phyloP scores from a whole-genome alignment of 257 asterid species.

The Nyctanthes arbortristis region DNA sequence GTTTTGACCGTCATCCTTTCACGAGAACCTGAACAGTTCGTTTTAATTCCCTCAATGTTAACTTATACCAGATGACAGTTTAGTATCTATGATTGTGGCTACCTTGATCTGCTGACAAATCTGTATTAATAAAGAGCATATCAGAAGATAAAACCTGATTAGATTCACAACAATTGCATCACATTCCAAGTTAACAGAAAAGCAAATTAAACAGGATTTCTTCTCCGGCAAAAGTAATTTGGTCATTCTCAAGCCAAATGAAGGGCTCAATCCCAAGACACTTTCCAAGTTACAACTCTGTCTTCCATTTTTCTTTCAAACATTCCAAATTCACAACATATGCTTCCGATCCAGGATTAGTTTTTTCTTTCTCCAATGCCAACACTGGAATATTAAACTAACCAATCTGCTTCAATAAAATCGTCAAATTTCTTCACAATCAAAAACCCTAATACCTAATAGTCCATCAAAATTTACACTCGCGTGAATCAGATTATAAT shows the following conservation, averaged over 20 bases:
- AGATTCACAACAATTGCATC: background rate
- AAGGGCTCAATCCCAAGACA: background rate
- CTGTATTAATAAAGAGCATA: constrained; percentile 17
- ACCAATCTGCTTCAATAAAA: background rate
- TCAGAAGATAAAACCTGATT: background rate
- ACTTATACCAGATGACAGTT: background rate
- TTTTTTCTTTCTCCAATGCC: background rate
- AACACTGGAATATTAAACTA: background rate
- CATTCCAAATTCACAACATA: background rate
- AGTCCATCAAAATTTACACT: background rate
- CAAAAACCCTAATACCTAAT: background rate
- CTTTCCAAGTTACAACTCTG: background rate
- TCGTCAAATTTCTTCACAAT: background rate
- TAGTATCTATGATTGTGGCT: background rate
- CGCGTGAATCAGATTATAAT: background rate
- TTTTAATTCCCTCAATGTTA: constrained; percentile 8
- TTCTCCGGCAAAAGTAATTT: background rate
- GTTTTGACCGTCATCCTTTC: constrained; percentile 67
- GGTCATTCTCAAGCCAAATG: background rate
- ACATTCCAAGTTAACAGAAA: background rate
- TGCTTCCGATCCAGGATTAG: background rate
- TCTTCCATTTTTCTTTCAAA: background rate
- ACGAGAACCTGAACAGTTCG: background rate
- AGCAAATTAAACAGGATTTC: background rate
- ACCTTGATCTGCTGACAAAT: constrained; percentile 15